These are phyloP conservation scores for Fusarium anthophilum DNA, from an alignment of 2,329 filamentous ascomycete genomes.

Conservation along the genomic window DNA sequence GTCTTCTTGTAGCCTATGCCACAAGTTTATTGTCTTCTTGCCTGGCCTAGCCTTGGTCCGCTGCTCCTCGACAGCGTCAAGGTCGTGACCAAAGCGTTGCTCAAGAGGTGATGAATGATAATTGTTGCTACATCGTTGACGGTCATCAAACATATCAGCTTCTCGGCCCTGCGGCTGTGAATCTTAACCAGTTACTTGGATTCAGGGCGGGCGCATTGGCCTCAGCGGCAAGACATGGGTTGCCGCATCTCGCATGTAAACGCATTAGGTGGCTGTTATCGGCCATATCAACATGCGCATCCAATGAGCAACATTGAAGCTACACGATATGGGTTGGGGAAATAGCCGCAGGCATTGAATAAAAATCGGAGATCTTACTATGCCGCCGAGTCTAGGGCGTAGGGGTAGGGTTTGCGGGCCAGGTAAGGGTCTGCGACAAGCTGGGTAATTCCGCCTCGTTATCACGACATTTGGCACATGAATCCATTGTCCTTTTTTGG, in stretches of 20 bases:
- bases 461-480: not conserved
- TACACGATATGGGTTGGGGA: slow-evolving; percentile 3
- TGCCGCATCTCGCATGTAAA: slow-evolving; percentile 24
- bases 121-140: not conserved
- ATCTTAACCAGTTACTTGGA: slow-evolving; percentile 33
- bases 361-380: slow-evolving; percentile 17
- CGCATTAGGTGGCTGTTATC: slow-evolving; percentile 16
- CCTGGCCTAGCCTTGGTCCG: not conserved
- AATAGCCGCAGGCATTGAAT: slow-evolving; percentile 12
- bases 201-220: slow-evolving; percentile 36
- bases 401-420: slow-evolving; percentile 23
- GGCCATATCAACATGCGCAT: slow-evolving; percentile 11
- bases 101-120: not conserved
- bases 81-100: not conserved
- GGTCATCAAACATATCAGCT: not conserved
- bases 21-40: not conserved
- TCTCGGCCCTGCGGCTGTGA: slow-evolving; percentile 11
- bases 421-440: slow-evolving; percentile 12
- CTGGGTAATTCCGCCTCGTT: slow-evolving; percentile 15
- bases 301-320: slow-evolving; percentile 2
- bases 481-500: slow-evolving; percentile 11
- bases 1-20: not conserved
- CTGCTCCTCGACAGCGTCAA: not conserved
- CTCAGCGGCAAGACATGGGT: slow-evolving; percentile 29
- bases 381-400: slow-evolving; percentile 17